Evolutionary conservation across 2,329 filamentous ascomycete genomes (phyloP), one percentile per base, ranked within the genome.

Genomic region (Epichloe scottii): DNA sequence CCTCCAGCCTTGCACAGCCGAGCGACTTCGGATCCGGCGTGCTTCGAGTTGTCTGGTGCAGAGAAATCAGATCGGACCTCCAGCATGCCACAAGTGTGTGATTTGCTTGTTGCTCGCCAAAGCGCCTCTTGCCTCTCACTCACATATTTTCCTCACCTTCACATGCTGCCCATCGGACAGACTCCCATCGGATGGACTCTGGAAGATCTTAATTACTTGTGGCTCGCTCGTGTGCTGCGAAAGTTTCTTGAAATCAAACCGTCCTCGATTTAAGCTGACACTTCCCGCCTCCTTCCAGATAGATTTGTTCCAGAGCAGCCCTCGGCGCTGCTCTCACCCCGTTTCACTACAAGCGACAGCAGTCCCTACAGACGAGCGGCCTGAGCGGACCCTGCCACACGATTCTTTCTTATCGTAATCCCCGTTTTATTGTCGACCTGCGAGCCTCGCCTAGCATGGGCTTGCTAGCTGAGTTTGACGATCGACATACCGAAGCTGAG

Each of bases 381-480:
- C 39, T 53, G 17, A 26, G 35, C 44, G 51, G 51, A 50, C 40
- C 17, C 34, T 50, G 51, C 44, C 43, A 26, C 21, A 19, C 39
- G 33, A 12, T 46, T n/a, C 35, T 42, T n/a, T 26, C n/a, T 33
- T 41, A 26, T 42, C 46, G 12, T 23, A 26, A 30, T 7, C 11
- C 7, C 11, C 10, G 26, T 8, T 40, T 21, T 21, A 7, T 41
- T 11, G 21, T 40, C 30, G 23, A 50, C 19, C 35, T 44, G 55
- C 52, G 55, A 59, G 65, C 63, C 66, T 79, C 73, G 79, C 79
- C 79, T 83, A 81, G 77, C 78, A 84, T 84, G 80, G 79, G 78
- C 76, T 69, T 77, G 71, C 71, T 71, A 65, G 75, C 75, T 67
- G 81, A 84, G 58, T 84, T 84, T 71, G 77, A 83, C 76, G 81